These are phyloP conservation scores for Eustoma russellianum DNA, from an alignment of 257 asterid species.

Conservation along the genomic window DNA sequence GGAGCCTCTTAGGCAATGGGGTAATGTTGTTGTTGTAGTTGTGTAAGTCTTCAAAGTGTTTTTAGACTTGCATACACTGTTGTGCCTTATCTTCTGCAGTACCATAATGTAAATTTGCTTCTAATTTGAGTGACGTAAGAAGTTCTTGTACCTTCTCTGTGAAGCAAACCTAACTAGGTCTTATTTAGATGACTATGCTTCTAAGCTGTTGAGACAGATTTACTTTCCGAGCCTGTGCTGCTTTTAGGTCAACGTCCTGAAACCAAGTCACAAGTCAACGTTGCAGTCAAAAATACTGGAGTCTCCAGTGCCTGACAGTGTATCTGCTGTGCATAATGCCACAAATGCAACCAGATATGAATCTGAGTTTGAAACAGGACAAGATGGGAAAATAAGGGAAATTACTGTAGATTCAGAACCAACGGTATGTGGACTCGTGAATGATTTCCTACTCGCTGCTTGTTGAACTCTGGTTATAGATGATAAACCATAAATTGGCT, in stretches of 20 bases:
- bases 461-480: no score
- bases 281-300: constrained; percentile 66
- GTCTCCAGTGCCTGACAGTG: constrained; percentile 71
- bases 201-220: constrained; percentile 10
- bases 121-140: no score
- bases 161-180: no score
- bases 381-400: constrained; percentile 75
- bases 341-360: constrained; percentile 85
- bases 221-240: constrained; percentile 18
- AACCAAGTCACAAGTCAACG: constrained; percentile 91
- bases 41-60: no score
- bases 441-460: neutral
- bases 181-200: neutral
- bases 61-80: no score
- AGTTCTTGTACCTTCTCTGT: no score
- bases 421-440: constrained; percentile 32
- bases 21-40: no score
- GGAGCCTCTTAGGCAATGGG: no score
- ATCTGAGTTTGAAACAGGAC: constrained; percentile 70
- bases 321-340: constrained; percentile 78
- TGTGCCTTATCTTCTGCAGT: no score
- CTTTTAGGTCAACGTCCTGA: constrained; percentile 70
- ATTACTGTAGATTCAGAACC: constrained; percentile 51
- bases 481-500: no score
- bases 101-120: no score